Conservation (phyloP, 176 grass and related monocot genomes). For the Ananas comosus region DNA sequence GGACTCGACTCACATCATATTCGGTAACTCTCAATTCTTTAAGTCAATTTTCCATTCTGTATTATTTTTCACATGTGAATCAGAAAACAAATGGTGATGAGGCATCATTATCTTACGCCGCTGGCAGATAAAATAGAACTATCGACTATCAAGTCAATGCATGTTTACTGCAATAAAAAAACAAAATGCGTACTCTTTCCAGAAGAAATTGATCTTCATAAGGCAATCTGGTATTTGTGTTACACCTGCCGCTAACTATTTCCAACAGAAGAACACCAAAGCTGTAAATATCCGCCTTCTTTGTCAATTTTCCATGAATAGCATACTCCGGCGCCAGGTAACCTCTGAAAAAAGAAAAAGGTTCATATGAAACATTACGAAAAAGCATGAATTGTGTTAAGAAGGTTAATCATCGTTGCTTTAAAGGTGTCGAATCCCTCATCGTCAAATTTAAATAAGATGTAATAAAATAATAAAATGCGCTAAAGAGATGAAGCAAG, state of each 20-base stretch:
- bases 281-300: slow-evolving; percentile 56
- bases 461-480: slow-evolving; percentile 9
- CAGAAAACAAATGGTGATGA: too few relatives aligned
- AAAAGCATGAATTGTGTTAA: too few relatives aligned
- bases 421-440: too few relatives aligned
- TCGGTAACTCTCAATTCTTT: too few relatives aligned
- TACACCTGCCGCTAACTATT: slow-evolving; percentile 58
- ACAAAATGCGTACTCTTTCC: slow-evolving; percentile 41
- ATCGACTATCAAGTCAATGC: too few relatives aligned
- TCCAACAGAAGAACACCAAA: slow-evolving; percentile 61
- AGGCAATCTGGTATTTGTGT: slow-evolving; percentile 45
- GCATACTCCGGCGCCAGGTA: slow-evolving; percentile 66
- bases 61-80: too few relatives aligned
- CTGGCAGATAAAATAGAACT: too few relatives aligned
- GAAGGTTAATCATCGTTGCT: too few relatives aligned
- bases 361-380: too few relatives aligned
- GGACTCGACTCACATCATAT: too few relatives aligned
- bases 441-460: not conserved
- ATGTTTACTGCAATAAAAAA: not conserved
- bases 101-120: too few relatives aligned
- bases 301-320: slow-evolving; percentile 52
- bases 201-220: slow-evolving; percentile 63
- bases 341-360: slow-evolving; percentile 22
- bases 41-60: too few relatives aligned
- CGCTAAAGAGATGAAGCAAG: not conserved